Base-by-base conservation (phyloP, 2,329 filamentous ascomycete species). In the Aspergillus hortae region DNA sequence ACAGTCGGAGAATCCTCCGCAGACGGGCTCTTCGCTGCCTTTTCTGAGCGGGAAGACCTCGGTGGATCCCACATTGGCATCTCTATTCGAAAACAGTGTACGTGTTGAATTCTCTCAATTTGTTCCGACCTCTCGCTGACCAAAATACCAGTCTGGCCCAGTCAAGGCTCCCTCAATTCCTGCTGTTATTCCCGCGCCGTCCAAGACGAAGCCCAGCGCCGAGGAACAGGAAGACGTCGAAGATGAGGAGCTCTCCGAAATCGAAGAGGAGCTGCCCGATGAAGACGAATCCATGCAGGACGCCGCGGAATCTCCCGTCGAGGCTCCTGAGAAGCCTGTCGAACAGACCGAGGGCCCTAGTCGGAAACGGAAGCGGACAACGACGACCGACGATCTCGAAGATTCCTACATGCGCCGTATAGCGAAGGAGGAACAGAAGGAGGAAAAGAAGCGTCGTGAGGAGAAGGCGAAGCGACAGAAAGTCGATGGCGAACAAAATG, bases 1-100 rank as follows among this genome's bases (percentile, higher is more conserved):
- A 23, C 35, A 47, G 17, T n/a, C 45, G 23, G 48, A 41, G 27
- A 51, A 52, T 3, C 11, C 40, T 42, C 15, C 15, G 25, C 27
- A 30, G 27, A 41, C 55, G 36, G 55, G 58, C 36, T 55, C 50
- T 30, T 61, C 60, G 53, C 63, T 67, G 52, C 57, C 70, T 35
- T 65, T 75, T 46, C 81, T 83, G 67, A 77, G 78, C 53, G 78
- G 86, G 48, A 85, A 86, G 49, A 81, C 81, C 68, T 77, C 79
- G 54, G 77, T 90, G 54, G 87, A 91, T 75, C 86, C 87, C 67
- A 74, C 79, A 51, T 76, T 91, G 59, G 79, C 85, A 63, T 84
- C 86, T 55, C 78, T 91, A 36, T 91, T 91, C 73, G 80, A 85
- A 52, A 77, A 80, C 52, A 90, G 88, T 77, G 87, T 90, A 80